A percentile compares a stretch with the other conserved stretches of the same genome.
phyloP scores from a whole-genome alignment of 1,139 yeast genomes.

The Kodamaea sp. region DNA sequence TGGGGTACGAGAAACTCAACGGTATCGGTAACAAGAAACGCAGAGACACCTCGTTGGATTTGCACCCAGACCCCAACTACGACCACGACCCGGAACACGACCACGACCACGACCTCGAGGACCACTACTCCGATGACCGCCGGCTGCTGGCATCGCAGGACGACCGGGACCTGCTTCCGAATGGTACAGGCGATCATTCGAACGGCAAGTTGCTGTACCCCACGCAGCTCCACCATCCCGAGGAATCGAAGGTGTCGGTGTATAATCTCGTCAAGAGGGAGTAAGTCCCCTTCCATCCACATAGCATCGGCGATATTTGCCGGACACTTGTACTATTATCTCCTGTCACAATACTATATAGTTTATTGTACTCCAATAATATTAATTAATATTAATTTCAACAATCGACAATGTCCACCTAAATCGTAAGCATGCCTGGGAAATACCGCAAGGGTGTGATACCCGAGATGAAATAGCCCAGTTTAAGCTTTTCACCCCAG shows the following conservation, averaged over 20 bases:
- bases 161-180: slow-evolving; percentile 1
- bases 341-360: not conserved
- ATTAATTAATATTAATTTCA: no score
- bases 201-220: no score
- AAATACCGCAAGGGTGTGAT: no score
- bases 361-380: not conserved
- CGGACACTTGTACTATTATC: not conserved
- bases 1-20: slow-evolving; percentile 55
- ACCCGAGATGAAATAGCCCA: no score
- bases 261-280: slow-evolving; percentile 13
- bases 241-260: slow-evolving; percentile 10
- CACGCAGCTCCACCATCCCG: not conserved
- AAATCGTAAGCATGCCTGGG: no score
- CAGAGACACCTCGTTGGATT: slow-evolving; percentile 14
- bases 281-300: not conserved
- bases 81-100: slow-evolving; percentile 9
- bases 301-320: not conserved
- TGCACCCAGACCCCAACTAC: slow-evolving; percentile 8
- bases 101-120: slow-evolving; percentile 7
- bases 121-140: slow-evolving; percentile 4
- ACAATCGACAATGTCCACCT: no score
- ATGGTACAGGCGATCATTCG: slow-evolving; percentile 10
- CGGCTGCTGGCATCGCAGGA: slow-evolving; percentile 1
- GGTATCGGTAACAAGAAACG: slow-evolving; percentile 13
- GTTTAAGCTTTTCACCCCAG: no score